Conservation (phyloP, 2,329 filamentous ascomycete species). For the Trichophyton rubrum region DNA sequence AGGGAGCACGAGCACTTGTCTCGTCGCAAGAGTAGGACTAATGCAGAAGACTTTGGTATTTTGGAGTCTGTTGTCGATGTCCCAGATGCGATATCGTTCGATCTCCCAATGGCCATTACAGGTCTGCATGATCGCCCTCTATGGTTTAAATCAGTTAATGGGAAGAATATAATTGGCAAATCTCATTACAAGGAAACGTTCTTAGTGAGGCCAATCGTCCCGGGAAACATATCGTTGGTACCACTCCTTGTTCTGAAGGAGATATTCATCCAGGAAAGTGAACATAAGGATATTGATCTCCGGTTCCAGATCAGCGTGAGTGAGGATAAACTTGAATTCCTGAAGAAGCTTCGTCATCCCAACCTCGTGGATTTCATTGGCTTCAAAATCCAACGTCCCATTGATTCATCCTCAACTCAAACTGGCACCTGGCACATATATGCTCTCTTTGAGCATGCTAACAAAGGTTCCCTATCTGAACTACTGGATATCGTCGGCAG, state of each 20-base stretch:
- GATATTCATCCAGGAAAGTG: slow-evolving; percentile 45
- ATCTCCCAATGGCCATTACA: slow-evolving; percentile 40
- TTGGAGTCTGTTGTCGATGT: slow-evolving; percentile 23
- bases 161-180: slow-evolving; percentile 52
- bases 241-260: slow-evolving; percentile 62
- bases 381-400: slow-evolving; percentile 57
- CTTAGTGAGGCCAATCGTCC: slow-evolving; percentile 56
- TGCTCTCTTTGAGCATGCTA: slow-evolving; percentile 62
- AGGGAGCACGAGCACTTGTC: slow-evolving; percentile 28
- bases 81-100: slow-evolving; percentile 31
- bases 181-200: slow-evolving; percentile 53
- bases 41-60: slow-evolving; percentile 21
- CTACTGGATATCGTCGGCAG: slow-evolving; percentile 66
- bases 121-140: slow-evolving; percentile 52
- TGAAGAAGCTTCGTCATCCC: slow-evolving; percentile 62
- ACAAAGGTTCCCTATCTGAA: slow-evolving; percentile 71
- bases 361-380: slow-evolving; percentile 70
- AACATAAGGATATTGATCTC: slow-evolving; percentile 49
- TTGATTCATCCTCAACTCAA: slow-evolving; percentile 28
- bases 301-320: slow-evolving; percentile 66
- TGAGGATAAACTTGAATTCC: slow-evolving; percentile 60
- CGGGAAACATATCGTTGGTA: slow-evolving; percentile 43
- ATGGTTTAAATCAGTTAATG: slow-evolving; percentile 58
- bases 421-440: slow-evolving; percentile 55
- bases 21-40: slow-evolving; percentile 28